These are phyloP conservation scores for Allantophomopsis cytisporea DNA, from an alignment of 2,329 filamentous ascomycete species.

Conservation along the genomic window DNA sequence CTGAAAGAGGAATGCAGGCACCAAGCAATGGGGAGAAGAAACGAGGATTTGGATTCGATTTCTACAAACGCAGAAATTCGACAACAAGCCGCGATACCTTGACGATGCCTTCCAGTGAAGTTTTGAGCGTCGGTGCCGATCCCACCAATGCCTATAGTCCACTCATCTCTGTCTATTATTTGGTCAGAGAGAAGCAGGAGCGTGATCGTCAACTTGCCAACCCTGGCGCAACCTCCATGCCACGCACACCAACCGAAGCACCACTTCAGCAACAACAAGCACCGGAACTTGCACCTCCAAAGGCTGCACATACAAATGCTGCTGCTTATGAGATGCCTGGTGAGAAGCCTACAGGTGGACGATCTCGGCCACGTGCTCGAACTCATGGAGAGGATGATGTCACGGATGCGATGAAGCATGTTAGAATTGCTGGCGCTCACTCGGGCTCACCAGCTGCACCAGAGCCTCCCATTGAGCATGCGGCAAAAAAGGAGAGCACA, in stretches of 20 bases:
- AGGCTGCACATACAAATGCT: conserved; percentile 80
- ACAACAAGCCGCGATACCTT: conserved; percentile 80
- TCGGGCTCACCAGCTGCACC: conserved; percentile 32
- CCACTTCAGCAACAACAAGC: conserved; percentile 55
- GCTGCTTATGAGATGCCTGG: conserved; percentile 78
- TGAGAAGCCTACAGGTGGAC: conserved; percentile 72
- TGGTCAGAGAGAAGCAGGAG: conserved; percentile 90
- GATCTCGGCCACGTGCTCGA: conserved; percentile 71
- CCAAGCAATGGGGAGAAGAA: conserved; percentile 61
- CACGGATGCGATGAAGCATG: conserved; percentile 55
- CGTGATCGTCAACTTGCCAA: conserved; percentile 50
- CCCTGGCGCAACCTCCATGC: conserved; percentile 43
- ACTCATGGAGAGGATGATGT: conserved; percentile 94
- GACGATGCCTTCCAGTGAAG: conserved; percentile 71
- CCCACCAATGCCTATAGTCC: conserved; percentile 90
- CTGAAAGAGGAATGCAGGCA: conserved; percentile 48
- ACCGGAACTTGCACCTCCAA: conserved; percentile 67
- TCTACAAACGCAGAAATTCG: conserved; percentile 90
- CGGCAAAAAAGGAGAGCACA: conserved; percentile 72
- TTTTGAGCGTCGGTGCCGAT: conserved; percentile 68
- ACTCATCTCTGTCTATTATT: conserved; percentile 84
- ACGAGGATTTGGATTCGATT: conserved; percentile 81
- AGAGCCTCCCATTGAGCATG: conserved; percentile 44
- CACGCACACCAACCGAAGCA: conserved; percentile 37
- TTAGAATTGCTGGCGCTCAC: conserved; percentile 37